phyloP scores from a whole-genome alignment of 2,329 filamentous ascomycete genomes.

The Fusarium dimerum region DNA sequence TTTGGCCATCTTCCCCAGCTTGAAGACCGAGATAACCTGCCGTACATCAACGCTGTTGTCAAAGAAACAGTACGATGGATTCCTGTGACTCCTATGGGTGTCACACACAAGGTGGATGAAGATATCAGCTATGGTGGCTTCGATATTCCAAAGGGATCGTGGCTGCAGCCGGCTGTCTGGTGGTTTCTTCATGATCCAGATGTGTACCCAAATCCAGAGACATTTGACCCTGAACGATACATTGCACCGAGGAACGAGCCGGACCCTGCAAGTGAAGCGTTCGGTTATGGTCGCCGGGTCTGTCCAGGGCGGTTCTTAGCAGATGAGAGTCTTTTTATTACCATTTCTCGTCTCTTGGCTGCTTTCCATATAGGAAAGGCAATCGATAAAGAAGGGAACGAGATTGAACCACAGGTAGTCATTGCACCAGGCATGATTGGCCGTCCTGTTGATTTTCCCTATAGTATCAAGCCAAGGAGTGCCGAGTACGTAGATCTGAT shows the following conservation, averaged over 20 bases:
- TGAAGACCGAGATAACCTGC: conserved; percentile 26
- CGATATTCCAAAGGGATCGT: conserved; percentile 23
- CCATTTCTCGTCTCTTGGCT: background rate
- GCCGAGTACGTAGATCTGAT: background rate
- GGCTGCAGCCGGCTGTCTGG: conserved; percentile 17
- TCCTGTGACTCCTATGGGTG: conserved; percentile 31
- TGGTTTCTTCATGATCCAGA: conserved; percentile 60
- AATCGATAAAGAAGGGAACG: background rate
- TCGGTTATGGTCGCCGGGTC: conserved; percentile 8
- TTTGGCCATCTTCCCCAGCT: conserved; percentile 23
- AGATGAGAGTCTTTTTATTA: background rate
- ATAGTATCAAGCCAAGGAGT: background rate
- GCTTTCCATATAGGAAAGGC: background rate
- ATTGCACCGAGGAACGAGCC: conserved; percentile 7
- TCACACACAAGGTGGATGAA: conserved; percentile 38
- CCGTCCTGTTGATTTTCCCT: background rate
- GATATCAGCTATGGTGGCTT: conserved; percentile 19
- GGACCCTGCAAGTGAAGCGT: background rate
- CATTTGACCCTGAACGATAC: conserved; percentile 29
- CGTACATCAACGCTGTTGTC: conserved; percentile 29
- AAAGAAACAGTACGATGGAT: conserved; percentile 31
- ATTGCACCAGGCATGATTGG: background rate
- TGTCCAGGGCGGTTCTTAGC: background rate
- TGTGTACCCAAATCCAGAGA: conserved; percentile 51
- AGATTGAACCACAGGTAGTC: background rate